A percentile compares a stretch with the other conserved stretches of the same genome.
Evolutionary conservation across 352 stramenopile genomes (phyloP).

Genomic region (Phytopythium mirpurense): DNA sequence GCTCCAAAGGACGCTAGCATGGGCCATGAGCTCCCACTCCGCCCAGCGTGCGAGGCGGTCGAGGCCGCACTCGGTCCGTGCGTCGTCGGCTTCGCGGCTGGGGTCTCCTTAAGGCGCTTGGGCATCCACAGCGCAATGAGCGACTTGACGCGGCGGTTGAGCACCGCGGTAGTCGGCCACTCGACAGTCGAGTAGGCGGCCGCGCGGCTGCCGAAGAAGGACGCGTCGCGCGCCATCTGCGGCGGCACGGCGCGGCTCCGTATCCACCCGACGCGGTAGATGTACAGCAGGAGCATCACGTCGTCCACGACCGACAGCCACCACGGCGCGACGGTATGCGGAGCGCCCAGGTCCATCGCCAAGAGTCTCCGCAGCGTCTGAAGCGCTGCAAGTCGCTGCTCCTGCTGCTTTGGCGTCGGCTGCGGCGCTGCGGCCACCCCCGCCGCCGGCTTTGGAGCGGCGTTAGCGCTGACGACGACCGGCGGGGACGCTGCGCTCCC

Average conservation of each 20-base stretch:
- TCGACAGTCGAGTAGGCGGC: constrained; percentile 8
- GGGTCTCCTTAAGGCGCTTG: constrained; percentile 7
- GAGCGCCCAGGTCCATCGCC: constrained; percentile 15
- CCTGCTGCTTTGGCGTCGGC: not conserved
- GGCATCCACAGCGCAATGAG: constrained; percentile 52
- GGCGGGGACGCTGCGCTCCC: no score
- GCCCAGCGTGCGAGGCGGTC: not conserved
- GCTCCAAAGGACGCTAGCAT: not conserved
- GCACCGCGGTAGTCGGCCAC: constrained; percentile 43
- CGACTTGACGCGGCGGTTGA: constrained; percentile 52
- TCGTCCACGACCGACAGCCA: constrained; percentile 79
- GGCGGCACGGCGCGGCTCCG: constrained; percentile 33
- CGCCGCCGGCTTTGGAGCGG: not conserved
- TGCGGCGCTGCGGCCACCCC: not conserved
- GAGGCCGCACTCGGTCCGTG: no score
- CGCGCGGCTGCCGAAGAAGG: constrained; percentile 56
- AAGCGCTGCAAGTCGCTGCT: constrained; percentile 32
- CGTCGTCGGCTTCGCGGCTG: no score
- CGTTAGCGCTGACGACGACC: no score
- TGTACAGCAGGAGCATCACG: constrained; percentile 56
- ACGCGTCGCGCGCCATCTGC: constrained; percentile 30
- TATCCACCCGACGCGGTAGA: constrained; percentile 72
- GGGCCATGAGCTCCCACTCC: not conserved
- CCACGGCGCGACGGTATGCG: constrained; percentile 48
- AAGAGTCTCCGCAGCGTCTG: constrained; percentile 35